phyloP scores from a whole-genome alignment of 108 stramenopile species.

The Cylindrotheca closterium region DNA sequence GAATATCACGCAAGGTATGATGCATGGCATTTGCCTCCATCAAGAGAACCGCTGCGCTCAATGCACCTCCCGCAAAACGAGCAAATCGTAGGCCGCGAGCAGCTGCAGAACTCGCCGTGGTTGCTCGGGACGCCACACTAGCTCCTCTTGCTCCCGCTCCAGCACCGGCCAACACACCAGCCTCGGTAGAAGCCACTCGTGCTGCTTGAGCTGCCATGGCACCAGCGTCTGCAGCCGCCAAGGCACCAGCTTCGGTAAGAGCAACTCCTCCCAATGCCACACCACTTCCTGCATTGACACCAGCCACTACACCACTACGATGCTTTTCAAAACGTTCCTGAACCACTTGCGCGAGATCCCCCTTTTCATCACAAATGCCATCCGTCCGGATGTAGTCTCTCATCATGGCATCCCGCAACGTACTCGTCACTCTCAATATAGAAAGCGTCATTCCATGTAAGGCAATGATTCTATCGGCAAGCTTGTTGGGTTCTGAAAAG shows the following conservation, averaged over 20 bases:
- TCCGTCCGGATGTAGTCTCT: conserved; percentile 44
- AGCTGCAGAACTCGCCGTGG: conserved; percentile 25
- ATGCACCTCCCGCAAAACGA: conserved; percentile 44
- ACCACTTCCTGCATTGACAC: conserved; percentile 31
- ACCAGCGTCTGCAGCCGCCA: neutral
- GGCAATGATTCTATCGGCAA: conserved; percentile 65
- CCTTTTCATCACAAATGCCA: conserved; percentile 20
- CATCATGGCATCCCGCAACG: conserved; percentile 57
- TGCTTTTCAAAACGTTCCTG: conserved; percentile 19
- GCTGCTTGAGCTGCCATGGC: conserved; percentile 9
- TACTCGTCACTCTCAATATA: conserved; percentile 57
- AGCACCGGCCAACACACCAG: conserved; percentile 5
- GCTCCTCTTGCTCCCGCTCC: conserved; percentile 15
- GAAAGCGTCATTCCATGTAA: conserved; percentile 65
- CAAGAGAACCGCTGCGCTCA: conserved; percentile 43
- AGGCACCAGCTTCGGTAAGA: conserved; percentile 23
- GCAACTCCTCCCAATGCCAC: conserved; percentile 30
- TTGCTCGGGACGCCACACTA: conserved; percentile 24
- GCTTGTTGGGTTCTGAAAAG: conserved; percentile 55
- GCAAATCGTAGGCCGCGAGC: conserved; percentile 48
- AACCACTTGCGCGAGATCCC: conserved; percentile 1
- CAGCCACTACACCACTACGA: conserved; percentile 23
- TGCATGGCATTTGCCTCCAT: conserved; percentile 48
- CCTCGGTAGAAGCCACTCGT: neutral
- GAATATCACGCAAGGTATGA: conserved; percentile 29